Base-by-base conservation (phyloP, 108 stramenopile genomes). In the Aurantiochytrium sp. region DNA sequence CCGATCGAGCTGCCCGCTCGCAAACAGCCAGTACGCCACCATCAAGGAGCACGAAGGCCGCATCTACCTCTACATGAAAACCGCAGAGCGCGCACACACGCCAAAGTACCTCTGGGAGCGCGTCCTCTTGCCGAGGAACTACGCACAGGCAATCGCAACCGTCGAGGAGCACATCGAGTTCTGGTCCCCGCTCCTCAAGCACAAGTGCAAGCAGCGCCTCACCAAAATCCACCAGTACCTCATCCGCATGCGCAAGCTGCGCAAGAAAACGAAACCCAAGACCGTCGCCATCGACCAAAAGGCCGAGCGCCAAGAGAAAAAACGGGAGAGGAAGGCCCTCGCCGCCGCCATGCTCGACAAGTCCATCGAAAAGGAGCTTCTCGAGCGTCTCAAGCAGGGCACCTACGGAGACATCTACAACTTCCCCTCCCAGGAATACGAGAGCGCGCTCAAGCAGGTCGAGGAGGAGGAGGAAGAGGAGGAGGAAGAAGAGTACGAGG, bases 171-270 rank as follows among this genome's bases (percentile, higher is more conserved):
- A 98, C 86, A 93, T 99, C 89, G 94, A 96, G 54, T 98, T 93
- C 89, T 98, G 97, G 81, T 97, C 98, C 34, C 97, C 98, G 87
- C 89, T 87, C 15, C 48, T 88, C 5, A 88, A 95, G 68, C 98
- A 98, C 92, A 90, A 96, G 52, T 97, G 97, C 93, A 99, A 99
- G 89, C 98, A 99, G 91, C 92, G 98, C 31, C 91, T 99, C 87
- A 99, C 98, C 22, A 98, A 98, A 89, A 98, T 99, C 52, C 97
- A 98, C 92, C 98, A 99, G 90, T 98, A 98, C 88, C 89, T 99
- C 54, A 94, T 99, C 85, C 92, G 98, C 24, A 97, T 98, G 98
- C 93, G 98, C 2, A 98, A 97, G 91, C 88, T 99, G 86, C 94
- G 96, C 86, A 91, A 98, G 48, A 96, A 95, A 42, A 95, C 94